These are phyloP conservation scores for Suillus tomentosus DNA, from an alignment of 768 basidiomycete species.

Conservation along the genomic window DNA sequence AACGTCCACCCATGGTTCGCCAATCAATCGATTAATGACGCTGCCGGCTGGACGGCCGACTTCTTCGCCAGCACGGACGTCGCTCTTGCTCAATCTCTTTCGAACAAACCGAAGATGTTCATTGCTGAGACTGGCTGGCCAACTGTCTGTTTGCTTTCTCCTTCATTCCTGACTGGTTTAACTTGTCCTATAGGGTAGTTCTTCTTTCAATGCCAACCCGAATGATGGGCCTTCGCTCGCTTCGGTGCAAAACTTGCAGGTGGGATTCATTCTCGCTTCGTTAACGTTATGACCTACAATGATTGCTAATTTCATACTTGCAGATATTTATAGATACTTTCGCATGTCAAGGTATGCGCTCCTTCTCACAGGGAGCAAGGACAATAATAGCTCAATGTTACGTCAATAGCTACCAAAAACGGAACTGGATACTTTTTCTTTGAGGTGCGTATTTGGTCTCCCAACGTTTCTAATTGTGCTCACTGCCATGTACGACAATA, in stretches of 20 bases:
- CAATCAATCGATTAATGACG: constrained; percentile 62
- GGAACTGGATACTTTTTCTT: constrained; percentile 89
- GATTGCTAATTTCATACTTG: constrained; percentile 15
- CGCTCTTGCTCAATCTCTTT: constrained; percentile 48
- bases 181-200: constrained; percentile 50
- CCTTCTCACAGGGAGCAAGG: constrained; percentile 3
- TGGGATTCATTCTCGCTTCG: constrained; percentile 18
- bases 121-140: constrained; percentile 97
- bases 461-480: background rate
- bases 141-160: constrained; percentile 46
- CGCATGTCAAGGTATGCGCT: constrained; percentile 54
- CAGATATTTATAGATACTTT: constrained; percentile 85
- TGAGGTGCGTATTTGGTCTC: constrained; percentile 45
- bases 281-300: background rate
- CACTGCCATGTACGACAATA: constrained; percentile 26
- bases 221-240: constrained; percentile 72
- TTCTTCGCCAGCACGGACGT: constrained; percentile 80
- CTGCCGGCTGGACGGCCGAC: constrained; percentile 77
- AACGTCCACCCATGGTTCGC: constrained; percentile 97
- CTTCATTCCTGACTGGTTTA: constrained; percentile 4
- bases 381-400: constrained; percentile 13
- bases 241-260: constrained; percentile 61
- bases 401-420: constrained; percentile 68
- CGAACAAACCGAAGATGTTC: constrained; percentile 78
- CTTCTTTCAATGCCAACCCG: constrained; percentile 50